Evolutionary conservation across 2,329 filamentous ascomycete species (phyloP).

Genomic region (Tolypocladium album): DNA sequence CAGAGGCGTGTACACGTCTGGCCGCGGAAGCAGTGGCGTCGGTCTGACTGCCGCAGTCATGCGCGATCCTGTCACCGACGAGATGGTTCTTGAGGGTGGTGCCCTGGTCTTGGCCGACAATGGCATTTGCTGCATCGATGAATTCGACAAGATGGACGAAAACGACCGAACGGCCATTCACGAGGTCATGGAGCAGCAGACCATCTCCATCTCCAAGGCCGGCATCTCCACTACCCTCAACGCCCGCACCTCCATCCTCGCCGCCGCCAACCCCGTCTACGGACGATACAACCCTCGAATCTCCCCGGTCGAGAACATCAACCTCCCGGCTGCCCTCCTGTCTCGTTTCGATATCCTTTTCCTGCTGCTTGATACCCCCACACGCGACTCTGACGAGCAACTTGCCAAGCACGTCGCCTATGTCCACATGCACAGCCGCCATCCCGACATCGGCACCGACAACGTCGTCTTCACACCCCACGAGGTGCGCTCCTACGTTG

Average conservation of each 20-base stretch:
- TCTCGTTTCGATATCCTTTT: constrained; percentile 97
- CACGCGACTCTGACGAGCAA: constrained; percentile 81
- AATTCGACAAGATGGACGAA: constrained; percentile 87
- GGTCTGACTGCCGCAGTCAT: constrained; percentile 76
- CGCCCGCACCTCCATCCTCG: constrained; percentile 88
- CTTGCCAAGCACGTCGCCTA: constrained; percentile 91
- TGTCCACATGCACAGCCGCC: constrained; percentile 93
- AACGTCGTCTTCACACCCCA: constrained; percentile 76
- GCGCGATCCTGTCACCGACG: constrained; percentile 73
- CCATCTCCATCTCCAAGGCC: constrained; percentile 72
- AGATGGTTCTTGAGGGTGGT: constrained; percentile 75
- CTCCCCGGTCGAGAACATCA: constrained; percentile 97
- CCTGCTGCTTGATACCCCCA: constrained; percentile 89
- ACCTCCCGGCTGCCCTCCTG: constrained; percentile 90
- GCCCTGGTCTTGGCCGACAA: constrained; percentile 73
- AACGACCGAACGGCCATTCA: constrained; percentile 73
- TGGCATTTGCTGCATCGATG: constrained; percentile 77
- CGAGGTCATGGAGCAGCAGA: constrained; percentile 85
- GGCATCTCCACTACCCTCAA: constrained; percentile 72
- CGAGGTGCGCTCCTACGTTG: constrained; percentile 93
- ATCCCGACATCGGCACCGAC: constrained; percentile 60
- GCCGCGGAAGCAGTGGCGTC: constrained; percentile 70
- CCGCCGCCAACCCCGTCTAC: constrained; percentile 93
- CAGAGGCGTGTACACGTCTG: constrained; percentile 76
- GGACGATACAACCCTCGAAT: constrained; percentile 96